Conservation (phyloP, 2,329 filamentous ascomycete species). For the Trichoderma oligosporum region DNA sequence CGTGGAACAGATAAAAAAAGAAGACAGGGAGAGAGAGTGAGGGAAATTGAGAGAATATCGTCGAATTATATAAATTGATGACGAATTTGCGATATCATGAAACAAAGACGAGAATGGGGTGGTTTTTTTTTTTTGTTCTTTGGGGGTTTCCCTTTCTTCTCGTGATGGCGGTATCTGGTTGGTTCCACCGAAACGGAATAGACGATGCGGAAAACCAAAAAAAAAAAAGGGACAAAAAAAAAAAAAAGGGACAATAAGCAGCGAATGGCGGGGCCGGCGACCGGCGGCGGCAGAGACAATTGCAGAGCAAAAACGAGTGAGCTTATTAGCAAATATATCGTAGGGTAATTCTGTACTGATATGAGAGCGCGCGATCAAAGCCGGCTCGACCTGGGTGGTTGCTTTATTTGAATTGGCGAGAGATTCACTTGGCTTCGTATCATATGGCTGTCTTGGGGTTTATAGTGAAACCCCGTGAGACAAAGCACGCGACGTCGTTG, state of each 20-base stretch:
- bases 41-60: no score
- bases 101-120: no score
- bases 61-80: no score
- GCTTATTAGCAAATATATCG: not conserved
- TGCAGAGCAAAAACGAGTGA: not conserved
- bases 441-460: not conserved
- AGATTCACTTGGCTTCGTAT: conserved; percentile 2
- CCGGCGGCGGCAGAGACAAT: conserved; percentile 9
- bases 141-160: not conserved
- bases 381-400: not conserved
- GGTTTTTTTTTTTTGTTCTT: no score
- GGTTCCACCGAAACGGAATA: not conserved
- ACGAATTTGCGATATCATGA: no score
- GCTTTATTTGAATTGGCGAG: not conserved
- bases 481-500: conserved; percentile 13
- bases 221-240: not conserved
- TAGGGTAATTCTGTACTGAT: not conserved
- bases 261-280: conserved; percentile 11
- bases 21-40: no score
- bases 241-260: not conserved
- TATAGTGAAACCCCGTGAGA: conserved; percentile 10
- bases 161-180: not conserved
- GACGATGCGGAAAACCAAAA: not conserved
- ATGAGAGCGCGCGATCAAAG: not conserved
- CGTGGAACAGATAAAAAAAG: no score